A percentile compares a stretch with the other conserved stretches of the same genome.
Evolutionary conservation across 805 yeast genomes (phyloP).

Genomic region (Candida montana): DNA sequence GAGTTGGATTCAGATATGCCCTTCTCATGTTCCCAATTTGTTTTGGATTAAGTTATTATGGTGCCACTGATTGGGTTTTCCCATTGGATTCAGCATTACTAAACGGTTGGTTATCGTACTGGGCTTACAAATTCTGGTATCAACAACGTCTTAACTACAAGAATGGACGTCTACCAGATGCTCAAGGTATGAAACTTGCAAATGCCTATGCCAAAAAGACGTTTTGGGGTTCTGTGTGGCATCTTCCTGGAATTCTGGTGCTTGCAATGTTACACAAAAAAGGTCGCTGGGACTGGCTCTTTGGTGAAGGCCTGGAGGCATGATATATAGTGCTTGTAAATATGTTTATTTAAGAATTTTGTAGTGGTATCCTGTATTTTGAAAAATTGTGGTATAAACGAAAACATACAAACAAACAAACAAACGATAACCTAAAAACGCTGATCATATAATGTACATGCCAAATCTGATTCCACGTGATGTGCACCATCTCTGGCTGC

Average conservation of each 20-base stretch:
- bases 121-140: slow-evolving; percentile 79
- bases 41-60: slow-evolving; percentile 70
- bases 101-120: slow-evolving; percentile 80
- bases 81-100: slow-evolving; percentile 74
- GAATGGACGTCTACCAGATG: slow-evolving; percentile 35
- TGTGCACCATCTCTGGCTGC: slow-evolving; percentile 40
- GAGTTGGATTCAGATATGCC: slow-evolving; percentile 89
- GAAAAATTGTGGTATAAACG: neutral
- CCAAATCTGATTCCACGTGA: slow-evolving; percentile 43
- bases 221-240: slow-evolving; percentile 94
- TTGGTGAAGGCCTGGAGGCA: slow-evolving; percentile 19
- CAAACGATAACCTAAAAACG: neutral
- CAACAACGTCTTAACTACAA: slow-evolving; percentile 65
- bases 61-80: slow-evolving; percentile 78
- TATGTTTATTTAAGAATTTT: no score
- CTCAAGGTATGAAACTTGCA: slow-evolving; percentile 56
- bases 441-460: slow-evolving; percentile 34
- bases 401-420: neutral
- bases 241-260: slow-evolving; percentile 81
- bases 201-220: slow-evolving; percentile 72
- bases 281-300: slow-evolving; percentile 87
- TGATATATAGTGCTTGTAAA: neutral
- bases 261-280: slow-evolving; percentile 92
- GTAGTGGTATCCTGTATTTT: neutral
- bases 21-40: slow-evolving; percentile 93